These are phyloP conservation scores for Pholiota microspora DNA, from an alignment of 768 basidiomycete genomes.

Conservation along the genomic window DNA sequence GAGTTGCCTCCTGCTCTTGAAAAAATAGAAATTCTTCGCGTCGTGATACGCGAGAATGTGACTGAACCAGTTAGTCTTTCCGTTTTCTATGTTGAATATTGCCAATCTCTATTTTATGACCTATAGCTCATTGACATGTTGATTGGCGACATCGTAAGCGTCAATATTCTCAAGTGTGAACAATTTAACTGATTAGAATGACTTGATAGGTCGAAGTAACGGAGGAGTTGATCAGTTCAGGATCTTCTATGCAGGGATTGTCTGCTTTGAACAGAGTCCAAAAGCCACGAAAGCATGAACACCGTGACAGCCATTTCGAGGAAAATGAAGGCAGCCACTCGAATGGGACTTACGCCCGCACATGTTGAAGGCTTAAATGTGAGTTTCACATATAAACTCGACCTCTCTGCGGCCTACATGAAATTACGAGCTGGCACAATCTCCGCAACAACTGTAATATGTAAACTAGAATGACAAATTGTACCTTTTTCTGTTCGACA, in stretches of 20 bases:
- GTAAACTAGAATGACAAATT: too few relatives aligned
- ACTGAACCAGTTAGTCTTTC: constrained; percentile 39
- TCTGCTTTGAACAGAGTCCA: constrained; percentile 33
- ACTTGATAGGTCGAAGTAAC: constrained; percentile 58
- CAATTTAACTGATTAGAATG: not conserved
- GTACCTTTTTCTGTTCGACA: too few relatives aligned
- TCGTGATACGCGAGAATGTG: constrained; percentile 62
- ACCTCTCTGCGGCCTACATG: too few relatives aligned
- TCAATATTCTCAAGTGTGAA: not conserved
- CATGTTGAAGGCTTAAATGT: constrained; percentile 43
- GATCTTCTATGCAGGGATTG: constrained; percentile 53
- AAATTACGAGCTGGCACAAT: too few relatives aligned
- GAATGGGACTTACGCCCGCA: constrained; percentile 67
- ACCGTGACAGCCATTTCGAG: constrained; percentile 43
- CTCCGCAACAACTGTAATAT: too few relatives aligned
- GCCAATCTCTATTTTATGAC: not conserved
- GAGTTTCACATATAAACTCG: too few relatives aligned
- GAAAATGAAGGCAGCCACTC: constrained; percentile 42
- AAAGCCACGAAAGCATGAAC: constrained; percentile 32
- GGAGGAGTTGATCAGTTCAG: constrained; percentile 47
- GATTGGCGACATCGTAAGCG: constrained; percentile 50
- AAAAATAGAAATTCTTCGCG: constrained; percentile 58
- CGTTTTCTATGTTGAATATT: not conserved
- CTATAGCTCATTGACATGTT: constrained; percentile 60
- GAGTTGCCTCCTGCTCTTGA: constrained; percentile 53